These are phyloP conservation scores for Termitomyces sp. DNA, from an alignment of 768 basidiomycete genomes.

Conservation along the genomic window DNA sequence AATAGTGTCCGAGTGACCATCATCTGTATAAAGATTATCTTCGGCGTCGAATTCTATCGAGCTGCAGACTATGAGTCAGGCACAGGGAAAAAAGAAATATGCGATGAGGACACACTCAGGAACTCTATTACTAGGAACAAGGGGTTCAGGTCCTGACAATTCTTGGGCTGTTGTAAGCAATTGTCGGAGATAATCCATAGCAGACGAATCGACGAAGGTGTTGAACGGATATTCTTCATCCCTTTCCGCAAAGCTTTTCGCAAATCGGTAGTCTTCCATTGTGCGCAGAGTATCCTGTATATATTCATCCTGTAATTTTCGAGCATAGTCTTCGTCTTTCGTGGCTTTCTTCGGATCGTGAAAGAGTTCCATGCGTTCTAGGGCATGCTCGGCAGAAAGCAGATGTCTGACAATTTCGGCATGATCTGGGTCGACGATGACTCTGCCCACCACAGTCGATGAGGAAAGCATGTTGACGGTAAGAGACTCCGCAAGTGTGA, in stretches of 20 bases:
- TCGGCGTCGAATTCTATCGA: background rate
- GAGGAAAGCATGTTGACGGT: slow-evolving; percentile 6
- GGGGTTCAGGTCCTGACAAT: background rate
- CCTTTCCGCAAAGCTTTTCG: slow-evolving; percentile 37
- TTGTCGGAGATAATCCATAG: slow-evolving; percentile 34
- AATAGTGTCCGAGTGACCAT: background rate
- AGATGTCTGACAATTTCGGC: slow-evolving; percentile 32
- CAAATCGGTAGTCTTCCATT: slow-evolving; percentile 33
- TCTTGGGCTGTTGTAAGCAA: slow-evolving; percentile 28
- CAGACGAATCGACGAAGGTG: slow-evolving; percentile 28
- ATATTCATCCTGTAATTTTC: slow-evolving; percentile 34
- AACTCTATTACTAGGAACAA: background rate
- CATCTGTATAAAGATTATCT: background rate
- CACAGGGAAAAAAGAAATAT: background rate
- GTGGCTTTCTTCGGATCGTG: slow-evolving; percentile 30
- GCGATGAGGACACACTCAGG: background rate
- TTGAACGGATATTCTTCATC: slow-evolving; percentile 28
- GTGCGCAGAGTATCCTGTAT: slow-evolving; percentile 21
- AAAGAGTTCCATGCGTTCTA: slow-evolving; percentile 35
- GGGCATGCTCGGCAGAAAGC: slow-evolving; percentile 33
- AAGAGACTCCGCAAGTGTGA: background rate
- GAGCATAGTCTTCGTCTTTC: slow-evolving; percentile 33
- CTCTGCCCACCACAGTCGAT: slow-evolving; percentile 5
- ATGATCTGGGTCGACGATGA: slow-evolving; percentile 10
- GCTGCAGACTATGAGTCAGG: background rate